A percentile compares a stretch with the other conserved stretches of the same genome.
Evolutionary conservation across 441 rosid species (phyloP).

Genomic region (Adansonia gregorii): DNA sequence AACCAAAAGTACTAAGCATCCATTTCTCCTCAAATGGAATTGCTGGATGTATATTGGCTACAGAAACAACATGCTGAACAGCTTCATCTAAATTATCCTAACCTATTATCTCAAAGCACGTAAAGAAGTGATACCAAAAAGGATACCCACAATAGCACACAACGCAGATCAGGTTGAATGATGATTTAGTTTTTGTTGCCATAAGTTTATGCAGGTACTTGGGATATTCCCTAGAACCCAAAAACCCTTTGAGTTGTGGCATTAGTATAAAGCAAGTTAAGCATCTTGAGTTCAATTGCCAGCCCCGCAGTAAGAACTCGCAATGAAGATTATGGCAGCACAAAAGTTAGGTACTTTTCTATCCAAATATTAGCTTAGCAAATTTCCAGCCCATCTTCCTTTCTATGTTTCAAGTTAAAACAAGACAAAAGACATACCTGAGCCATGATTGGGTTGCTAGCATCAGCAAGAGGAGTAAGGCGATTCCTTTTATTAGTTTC

Average conservation of each 20-base stretch:
- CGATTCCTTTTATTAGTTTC: constrained; percentile 60
- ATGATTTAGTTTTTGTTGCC: background rate
- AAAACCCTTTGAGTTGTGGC: background rate
- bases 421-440: constrained; percentile 54
- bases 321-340: background rate
- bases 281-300: background rate
- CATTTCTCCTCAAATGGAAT: background rate
- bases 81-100: background rate
- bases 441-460: constrained; percentile 99
- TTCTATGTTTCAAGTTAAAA: background rate
- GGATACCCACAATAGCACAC: background rate
- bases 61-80: background rate
- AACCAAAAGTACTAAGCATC: background rate
- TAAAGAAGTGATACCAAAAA: background rate
- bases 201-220: background rate
- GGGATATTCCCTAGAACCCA: background rate
- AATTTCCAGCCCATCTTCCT: background rate
- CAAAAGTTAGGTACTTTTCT: background rate
- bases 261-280: constrained; percentile 8
- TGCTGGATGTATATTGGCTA: background rate
- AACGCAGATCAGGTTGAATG: background rate
- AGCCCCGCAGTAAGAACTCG: background rate
- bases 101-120: background rate
- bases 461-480: constrained; percentile 87
- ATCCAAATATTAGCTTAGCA: background rate